Evolutionary conservation across 2,329 filamentous ascomycete species (phyloP).

Genomic region (Alternaria conjuncta): DNA sequence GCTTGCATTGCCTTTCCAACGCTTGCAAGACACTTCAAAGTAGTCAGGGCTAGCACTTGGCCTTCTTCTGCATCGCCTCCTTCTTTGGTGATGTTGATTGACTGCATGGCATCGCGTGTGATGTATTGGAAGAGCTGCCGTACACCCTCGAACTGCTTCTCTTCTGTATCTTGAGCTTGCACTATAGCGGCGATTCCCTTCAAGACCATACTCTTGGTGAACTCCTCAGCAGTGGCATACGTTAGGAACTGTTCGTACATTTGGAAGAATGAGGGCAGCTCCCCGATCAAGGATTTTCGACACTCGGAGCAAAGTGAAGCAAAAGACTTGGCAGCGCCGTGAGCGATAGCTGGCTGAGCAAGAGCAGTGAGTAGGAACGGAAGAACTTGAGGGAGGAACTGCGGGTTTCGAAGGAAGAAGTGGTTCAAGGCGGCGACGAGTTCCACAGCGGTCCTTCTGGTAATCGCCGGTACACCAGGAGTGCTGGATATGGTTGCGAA

Average conservation of each 20-base stretch:
- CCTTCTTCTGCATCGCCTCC: constrained; percentile 49
- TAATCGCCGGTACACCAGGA: constrained; percentile 64
- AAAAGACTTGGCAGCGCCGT: constrained; percentile 77
- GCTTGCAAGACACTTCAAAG: constrained; percentile 71
- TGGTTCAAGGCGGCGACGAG: constrained; percentile 75
- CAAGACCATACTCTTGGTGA: constrained; percentile 75
- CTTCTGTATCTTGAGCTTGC: constrained; percentile 70
- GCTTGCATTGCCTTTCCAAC: constrained; percentile 77
- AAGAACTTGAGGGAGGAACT: constrained; percentile 71
- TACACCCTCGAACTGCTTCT: constrained; percentile 61
- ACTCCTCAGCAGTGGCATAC: constrained; percentile 66
- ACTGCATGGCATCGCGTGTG: constrained; percentile 63
- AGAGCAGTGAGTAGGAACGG: constrained; percentile 77
- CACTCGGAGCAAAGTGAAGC: constrained; percentile 77
- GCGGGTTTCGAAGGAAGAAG: constrained; percentile 75
- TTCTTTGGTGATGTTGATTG: constrained; percentile 40
- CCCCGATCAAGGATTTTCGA: constrained; percentile 69
- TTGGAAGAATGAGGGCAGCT: constrained; percentile 71
- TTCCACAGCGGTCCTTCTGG: constrained; percentile 71
- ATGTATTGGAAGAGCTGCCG: constrained; percentile 67
- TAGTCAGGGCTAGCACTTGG: constrained; percentile 56
- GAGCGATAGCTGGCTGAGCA: constrained; percentile 65
- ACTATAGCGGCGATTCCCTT: constrained; percentile 77
- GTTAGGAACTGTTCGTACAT: constrained; percentile 73
- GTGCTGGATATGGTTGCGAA: constrained; percentile 58